A percentile compares a stretch with the other conserved stretches of the same genome.
phyloP scores from a whole-genome alignment of 352 stramenopile species.

The Pythium monospermum region DNA sequence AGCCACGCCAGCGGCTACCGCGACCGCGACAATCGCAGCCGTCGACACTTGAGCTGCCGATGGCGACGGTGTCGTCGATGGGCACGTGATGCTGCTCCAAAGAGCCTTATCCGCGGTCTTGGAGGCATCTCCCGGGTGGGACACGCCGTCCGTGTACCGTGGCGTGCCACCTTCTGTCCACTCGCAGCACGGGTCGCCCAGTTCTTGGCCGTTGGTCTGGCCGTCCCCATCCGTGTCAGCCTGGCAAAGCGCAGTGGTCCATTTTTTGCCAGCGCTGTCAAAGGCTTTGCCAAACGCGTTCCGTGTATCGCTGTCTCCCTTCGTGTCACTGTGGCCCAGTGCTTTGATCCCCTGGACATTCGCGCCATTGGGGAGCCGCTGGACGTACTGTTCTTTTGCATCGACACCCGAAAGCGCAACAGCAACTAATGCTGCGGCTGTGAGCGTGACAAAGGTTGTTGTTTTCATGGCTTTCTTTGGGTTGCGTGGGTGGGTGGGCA shows the following conservation, averaged over 20 bases:
- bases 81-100: constrained; percentile 4
- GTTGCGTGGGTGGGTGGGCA: too few species aligned
- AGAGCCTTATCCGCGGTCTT: constrained; percentile 9
- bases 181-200: constrained; percentile 43
- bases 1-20: neutral
- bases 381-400: constrained; percentile 15
- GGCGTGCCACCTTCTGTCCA: constrained; percentile 15
- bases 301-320: constrained; percentile 1
- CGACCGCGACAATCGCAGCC: neutral
- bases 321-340: constrained; percentile 20
- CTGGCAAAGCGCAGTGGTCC: constrained; percentile 37
- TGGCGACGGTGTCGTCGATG: neutral
- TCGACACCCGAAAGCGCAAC: neutral
- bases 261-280: constrained; percentile 6
- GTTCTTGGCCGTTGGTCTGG: constrained; percentile 46
- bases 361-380: constrained; percentile 26
- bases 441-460: too few species aligned
- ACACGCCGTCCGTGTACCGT: constrained; percentile 10
- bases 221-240: constrained; percentile 46
- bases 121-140: constrained; percentile 5
- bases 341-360: constrained; percentile 20
- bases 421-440: neutral
- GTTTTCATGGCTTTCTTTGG: too few species aligned
- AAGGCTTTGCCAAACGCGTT: constrained; percentile 42
- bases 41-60: neutral